Conservation (phyloP, 495 filamentous ascomycete genomes). For the Chaetomium fimeti region DNA sequence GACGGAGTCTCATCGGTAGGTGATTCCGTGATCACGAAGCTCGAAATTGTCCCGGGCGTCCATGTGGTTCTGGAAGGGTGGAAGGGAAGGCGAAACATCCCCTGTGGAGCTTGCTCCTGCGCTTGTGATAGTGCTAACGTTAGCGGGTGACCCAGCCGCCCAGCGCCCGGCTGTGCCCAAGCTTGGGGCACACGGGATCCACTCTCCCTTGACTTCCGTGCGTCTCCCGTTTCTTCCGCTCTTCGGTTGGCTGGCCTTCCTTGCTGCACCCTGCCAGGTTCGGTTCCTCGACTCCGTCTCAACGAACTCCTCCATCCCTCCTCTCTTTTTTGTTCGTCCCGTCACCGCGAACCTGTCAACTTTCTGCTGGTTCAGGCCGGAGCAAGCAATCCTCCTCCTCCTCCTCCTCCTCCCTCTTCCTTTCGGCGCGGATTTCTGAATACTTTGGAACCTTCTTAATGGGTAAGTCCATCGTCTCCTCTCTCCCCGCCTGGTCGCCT, state of each 20-base stretch:
- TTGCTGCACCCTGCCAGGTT: background rate
- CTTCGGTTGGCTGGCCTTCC: background rate
- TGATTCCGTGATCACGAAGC: background rate
- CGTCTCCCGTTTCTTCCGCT: constrained; percentile 5
- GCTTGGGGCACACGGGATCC: constrained; percentile 3
- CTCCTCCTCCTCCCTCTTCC: constrained; percentile 16
- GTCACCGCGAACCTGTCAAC: constrained; percentile 18
- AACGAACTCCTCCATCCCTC: background rate
- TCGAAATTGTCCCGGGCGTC: no score
- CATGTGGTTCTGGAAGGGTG: background rate
- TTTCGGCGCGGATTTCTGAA: constrained; percentile 27
- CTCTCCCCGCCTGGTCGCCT: constrained; percentile 14
- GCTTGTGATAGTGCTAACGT: background rate
- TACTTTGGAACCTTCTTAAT: constrained; percentile 29
- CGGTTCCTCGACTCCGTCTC: constrained; percentile 2
- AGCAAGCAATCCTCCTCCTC: constrained; percentile 15
- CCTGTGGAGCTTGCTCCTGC: constrained; percentile 15
- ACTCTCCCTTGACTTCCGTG: background rate
- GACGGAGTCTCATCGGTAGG: no score
- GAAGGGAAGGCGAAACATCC: constrained; percentile 5
- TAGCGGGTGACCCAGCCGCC: background rate
- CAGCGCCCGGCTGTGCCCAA: constrained; percentile 6
- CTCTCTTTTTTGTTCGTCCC: constrained; percentile 6
- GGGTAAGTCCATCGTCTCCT: constrained; percentile 23
- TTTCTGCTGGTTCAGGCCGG: constrained; percentile 32